Base-by-base conservation (phyloP, 75 land plant genomes). In the Isoetes taiwanensis region DNA sequence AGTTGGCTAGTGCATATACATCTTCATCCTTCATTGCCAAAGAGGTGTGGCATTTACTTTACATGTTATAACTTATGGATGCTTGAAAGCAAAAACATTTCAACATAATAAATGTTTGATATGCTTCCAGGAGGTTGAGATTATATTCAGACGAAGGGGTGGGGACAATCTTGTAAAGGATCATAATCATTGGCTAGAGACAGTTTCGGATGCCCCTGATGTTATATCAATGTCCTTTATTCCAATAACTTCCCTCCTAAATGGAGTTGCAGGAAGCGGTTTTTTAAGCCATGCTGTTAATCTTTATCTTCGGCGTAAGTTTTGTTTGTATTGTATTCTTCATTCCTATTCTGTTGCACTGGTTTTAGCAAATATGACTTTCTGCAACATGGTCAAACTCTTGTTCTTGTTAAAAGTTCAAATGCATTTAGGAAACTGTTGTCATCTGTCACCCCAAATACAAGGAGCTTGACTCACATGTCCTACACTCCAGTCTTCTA, bases 261-360 rank as follows among this genome's bases (percentile, higher is more conserved):
- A 73, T 23, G 75, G 62, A 2, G 37, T 72, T 2, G 58, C 74
- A 5, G 84, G 81, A 43, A 70, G 29, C 21, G 72, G 66, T 26
- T 57, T 74, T 72, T 57, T 84, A 1, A 57, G 63, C 1, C 84
- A 73, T 57, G 89, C 89, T 6, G 66, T 80, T 52, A 43, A 48
- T 54, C 73, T 81, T 10, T 84, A 84, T 64, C 63, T 80, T 33
- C 75, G 73, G 42, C 80, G 89, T 84, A 70, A 72, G 85, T 67
- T 20, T 61, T 28, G 30, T 25, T 30, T 23, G 33, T 16, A 33
- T 30, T 59, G 61, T 57, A 19, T 59, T 25, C 19, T 24, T 14
- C 9, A 21, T 3, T 40, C 52, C 14, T n/a, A n/a, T n/a, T n/a
- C n/a, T n/a, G n/a, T n/a, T n/a, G n/a, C n/a, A n/a, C n/a, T n/a